Base-by-base conservation (phyloP, 2,329 filamentous ascomycete species). In the Fusarium pseudograminearum region DNA sequence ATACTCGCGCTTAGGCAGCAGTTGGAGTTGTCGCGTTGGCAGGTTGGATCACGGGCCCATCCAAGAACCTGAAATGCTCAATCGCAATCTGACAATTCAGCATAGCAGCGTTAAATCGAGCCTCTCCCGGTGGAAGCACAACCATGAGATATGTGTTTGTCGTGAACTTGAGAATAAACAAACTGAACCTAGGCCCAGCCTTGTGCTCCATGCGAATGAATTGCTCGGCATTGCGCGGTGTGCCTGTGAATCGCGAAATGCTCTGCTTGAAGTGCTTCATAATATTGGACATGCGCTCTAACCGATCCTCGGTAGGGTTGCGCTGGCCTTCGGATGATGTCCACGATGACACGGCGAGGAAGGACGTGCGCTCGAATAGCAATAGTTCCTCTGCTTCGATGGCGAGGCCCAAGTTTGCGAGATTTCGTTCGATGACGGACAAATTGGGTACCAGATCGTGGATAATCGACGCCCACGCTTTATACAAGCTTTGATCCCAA, bases 401-500 rank as follows among this genome's bases (percentile, higher is more conserved):
- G 51, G 96, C 89, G 41, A 92, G 87, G 8, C 94, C 94, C 31
- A 99, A 87, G 38, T 93, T 90, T 36, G 89, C 88, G 12, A 99
- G 87, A 78, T 98, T 93, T 22, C 88, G 88, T 81, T 98, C 95
- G 71, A 99, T 98, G 45, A 93, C 88, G 20, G 90, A 85, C 2
- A 98, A 88, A 75, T 98, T 98, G 5, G 96, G 96, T n/a, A 98
- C 96, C 46, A 99, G 86, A 77, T 95, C 94, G 84, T 99, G 96
- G 65, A 99, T 98, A 74, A 99, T 98, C 78, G 93, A 93, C 0
- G 96, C 96, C 96, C 96, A 99, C 2, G 96, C 96, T 80, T 97
- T 97, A 85, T 98, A 99, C 38, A 99, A 85, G 57, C 92, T 97
- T 83, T 99, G 96, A 77, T 99, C 96, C 96, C 96, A 99, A 77